Base-by-base conservation (phyloP, 257 asterid species). In the Fraxinus anomala region DNA sequence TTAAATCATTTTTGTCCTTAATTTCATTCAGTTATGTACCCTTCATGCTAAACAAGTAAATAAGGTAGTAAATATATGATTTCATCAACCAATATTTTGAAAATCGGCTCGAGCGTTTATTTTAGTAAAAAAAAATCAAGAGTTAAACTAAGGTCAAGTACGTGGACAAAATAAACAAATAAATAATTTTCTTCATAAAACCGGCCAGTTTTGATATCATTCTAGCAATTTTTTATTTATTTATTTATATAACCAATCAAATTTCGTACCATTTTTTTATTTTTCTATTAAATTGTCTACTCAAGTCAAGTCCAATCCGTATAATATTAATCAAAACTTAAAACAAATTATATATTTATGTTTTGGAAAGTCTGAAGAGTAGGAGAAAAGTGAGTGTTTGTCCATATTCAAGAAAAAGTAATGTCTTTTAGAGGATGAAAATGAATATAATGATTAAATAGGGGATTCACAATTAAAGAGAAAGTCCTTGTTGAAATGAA, bases 381-480 rank as follows among this genome's bases (percentile, higher is more conserved):
- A 28, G 36, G 61, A 67, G 77, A 47, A 83, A 83, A 84, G 80
- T 75, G 73, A 72, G 26, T 51, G 21, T 76, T 82, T 85, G 86
- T 82, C 82, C 79, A 80, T 56, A 61, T 79, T 65, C 75, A 67
- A 70, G 51, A 40, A 65, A 67, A 54, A n/a, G 36, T 21, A 28
- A 42, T 6, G 65, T 44, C 65, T 40, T 12, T 24, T n/a, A 11
- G n/a, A 39, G 33, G 17, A 34, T 13, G 76, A 10, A 14, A 24
- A 75, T 56, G 70, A 51, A 59, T 68, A 72, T 36, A 30, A 59
- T 72, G 24, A 34, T 30, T 70, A 79, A n/a, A 71, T 34, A 4
- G 79, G 66, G 80, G 61, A 73, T 42, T 74, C 66, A 47, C 34
- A 81, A 78, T 78, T 84, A 71, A 80, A 75, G 33, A 56, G 68